Evolutionary conservation across 176 grass and related monocot genomes (phyloP), one percentile per base, ranked within the genome.

Genomic region (Eleusine indica): DNA sequence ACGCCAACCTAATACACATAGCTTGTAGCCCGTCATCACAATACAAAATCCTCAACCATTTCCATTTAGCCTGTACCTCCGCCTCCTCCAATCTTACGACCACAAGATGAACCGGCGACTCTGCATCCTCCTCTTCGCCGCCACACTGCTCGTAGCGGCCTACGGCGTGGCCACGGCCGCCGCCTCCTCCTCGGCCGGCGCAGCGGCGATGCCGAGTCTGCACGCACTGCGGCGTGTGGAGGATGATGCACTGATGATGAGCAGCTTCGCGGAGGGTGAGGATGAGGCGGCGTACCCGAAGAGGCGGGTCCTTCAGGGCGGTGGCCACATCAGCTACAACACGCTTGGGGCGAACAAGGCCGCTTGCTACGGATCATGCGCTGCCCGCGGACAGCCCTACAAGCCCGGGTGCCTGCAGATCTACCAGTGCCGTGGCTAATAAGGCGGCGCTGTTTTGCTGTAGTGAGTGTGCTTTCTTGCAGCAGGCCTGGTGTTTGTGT

Each of bases 361-460:
- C 10, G 57, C 70, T 1, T 83, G 81, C 58, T 64, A 49, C 42
- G 56, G 56, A 1, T 11, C 28, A 1, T 83, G 70, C 19, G 42
- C 81, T 0, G 81, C 54, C 17, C 70, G 41, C 1, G 81, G 81
- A 7, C 56, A 74, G 17, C 42, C 56, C 3, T 83, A 83, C 32
- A 74, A 13, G 70, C 57, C 54, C 28, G 70, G 70, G 10, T 83
- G 81, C 81, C 40, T 22, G 28, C 14, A 9, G 40, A 62, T 48
- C 10, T 73, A 49, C 41, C 40, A 64, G 41, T 82, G 80, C 67
- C 66, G 79, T n/a, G 77, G 77, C n/a, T 43, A 43, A 35, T 56
- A 60, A 60, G 53, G 3, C 19, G 53, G 53, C 17, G 17, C 53
- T 56, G 53, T 17, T 56, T 56, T 56, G 53, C 17, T 6, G 53